Base-by-base conservation (phyloP, 108 stramenopile species). In the Pelagomonas calceolata region DNA sequence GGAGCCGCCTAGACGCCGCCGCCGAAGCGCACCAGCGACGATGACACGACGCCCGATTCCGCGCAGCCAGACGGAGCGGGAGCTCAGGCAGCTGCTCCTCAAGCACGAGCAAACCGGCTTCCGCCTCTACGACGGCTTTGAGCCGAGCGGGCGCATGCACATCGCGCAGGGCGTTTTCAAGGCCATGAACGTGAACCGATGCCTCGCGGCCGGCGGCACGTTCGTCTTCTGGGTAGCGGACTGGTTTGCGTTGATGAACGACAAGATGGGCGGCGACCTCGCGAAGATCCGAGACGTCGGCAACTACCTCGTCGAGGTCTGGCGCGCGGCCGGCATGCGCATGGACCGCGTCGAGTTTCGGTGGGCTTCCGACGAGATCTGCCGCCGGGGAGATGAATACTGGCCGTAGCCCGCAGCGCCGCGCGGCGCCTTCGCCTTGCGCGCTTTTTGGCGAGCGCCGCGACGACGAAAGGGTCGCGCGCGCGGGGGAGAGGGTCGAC, bases 191-290 rank as follows among this genome's bases (percentile, higher is more conserved):
- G 95, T 95, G 34, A 96, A 98, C 86, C 95, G 94, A 79, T 93
- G 91, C 73, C 94, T 92, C 0, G 34, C 68, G 3, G 69, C 77
- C 17, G 81, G 78, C 26, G 92, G 92, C 32, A 88, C 90, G n/a
- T 99, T 99, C 78, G 87, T 92, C 79, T 99, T 99, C 77, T 99
- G 99, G 99, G 96, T 99, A 7, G 99, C 99, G 15, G 99, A 99
- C 77, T 99, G 99, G 99, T 99, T 99, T 76, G 99, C 99, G 29
- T 88, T 97, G 51, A 94, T 99, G 92, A 99, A 99, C 77, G 96
- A 98, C 85, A 99, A 99, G 77, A 94, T 98, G 94, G 95, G 94
- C 31, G 95, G 95, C n/a, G 95, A 95, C 75, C 70, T 95, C 68
- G 85, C 85, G 63, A 95, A 95, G 77, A 91, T 95, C 73, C 83